These are phyloP conservation scores for Penicillium palitans DNA, from an alignment of 2,329 filamentous ascomycete genomes.

Conservation along the genomic window DNA sequence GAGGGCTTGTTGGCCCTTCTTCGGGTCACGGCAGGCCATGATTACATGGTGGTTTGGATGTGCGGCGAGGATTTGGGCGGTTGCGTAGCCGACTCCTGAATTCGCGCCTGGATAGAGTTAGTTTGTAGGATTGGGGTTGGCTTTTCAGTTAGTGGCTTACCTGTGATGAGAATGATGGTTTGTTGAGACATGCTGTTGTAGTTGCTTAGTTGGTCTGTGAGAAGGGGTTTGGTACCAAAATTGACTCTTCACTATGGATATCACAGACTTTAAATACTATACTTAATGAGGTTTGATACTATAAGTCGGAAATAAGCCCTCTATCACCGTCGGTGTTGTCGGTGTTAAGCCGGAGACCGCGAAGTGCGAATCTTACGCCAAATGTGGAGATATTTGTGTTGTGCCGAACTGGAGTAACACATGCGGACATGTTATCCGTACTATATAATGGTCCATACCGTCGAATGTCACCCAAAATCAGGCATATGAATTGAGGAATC, in stretches of 20 bases:
- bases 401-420: neutral
- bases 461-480: neutral
- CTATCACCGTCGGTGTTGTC: neutral
- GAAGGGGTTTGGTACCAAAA: too few relatives aligned
- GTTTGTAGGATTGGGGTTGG: neutral
- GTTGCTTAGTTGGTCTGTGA: neutral
- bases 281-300: neutral
- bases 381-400: neutral
- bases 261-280: neutral
- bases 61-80: conserved; percentile 13
- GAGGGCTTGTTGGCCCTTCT: conserved; percentile 15
- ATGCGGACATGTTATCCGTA: neutral
- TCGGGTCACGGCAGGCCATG: conserved; percentile 13
- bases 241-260: neutral
- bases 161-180: conserved; percentile 14
- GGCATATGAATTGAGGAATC: too few relatives aligned
- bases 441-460: neutral
- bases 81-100: conserved; percentile 24
- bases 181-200: neutral
- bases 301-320: neutral
- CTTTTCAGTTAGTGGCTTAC: neutral
- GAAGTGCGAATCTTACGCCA: too few relatives aligned
- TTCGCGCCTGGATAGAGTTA: conserved; percentile 20
- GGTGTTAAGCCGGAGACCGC: neutral
- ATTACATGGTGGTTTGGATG: conserved; percentile 20